Evolutionary conservation across 371 early-diverging fungal genomes (phyloP), one percentile per base, ranked within the genome.

Genomic region (Sporodiniella umbellata): DNA sequence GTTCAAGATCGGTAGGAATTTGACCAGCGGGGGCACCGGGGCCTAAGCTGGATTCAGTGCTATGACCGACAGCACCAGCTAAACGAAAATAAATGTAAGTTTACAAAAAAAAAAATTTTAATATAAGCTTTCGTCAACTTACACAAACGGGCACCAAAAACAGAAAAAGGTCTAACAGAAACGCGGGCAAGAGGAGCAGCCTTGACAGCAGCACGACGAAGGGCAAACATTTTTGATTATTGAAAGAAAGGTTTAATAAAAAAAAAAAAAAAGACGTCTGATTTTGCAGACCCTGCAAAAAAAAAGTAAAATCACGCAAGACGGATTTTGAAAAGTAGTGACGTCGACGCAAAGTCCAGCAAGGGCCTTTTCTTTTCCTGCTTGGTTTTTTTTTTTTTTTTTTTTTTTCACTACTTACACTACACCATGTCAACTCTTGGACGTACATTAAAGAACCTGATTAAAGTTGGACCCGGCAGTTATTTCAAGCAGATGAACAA

Each of bases 1-100:
- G 87, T 56, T 95, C 93, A 66, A 87, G 79, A 73, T 94, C 90
- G 57, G 93, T 92, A 50, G 95, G 88, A 44, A 93, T 64, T 33
- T 68, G 56, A 60, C 83, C 86, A 43, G 78, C 60, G 37, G 79
- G 72, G 51, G 74, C 79, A 59, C 89, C 92, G 31, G 86, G 78
- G 31, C 86, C 86, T 45, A 73, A 79, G 54, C 86, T 89, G 28
- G 83, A 78, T 50, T 71, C 72, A 30, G 51, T 64, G 45, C 53
- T 55, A 39, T 66, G 56, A 40, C 72, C 69, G 42, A 75, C 75
- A 38, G 67, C 67, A 57, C 58, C 68, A 53, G 62, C 62, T 59
- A 51, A 31, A 26, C 38, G 33, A 11, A 22, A 30, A 30, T 0
- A 25, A 40, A 15, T 14, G 26, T 10, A 28, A 7, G 30, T 10